Evolutionary conservation across 257 asterid genomes (phyloP), one percentile per base, ranked within the genome.

Genomic region (Euphrasia confusa): DNA sequence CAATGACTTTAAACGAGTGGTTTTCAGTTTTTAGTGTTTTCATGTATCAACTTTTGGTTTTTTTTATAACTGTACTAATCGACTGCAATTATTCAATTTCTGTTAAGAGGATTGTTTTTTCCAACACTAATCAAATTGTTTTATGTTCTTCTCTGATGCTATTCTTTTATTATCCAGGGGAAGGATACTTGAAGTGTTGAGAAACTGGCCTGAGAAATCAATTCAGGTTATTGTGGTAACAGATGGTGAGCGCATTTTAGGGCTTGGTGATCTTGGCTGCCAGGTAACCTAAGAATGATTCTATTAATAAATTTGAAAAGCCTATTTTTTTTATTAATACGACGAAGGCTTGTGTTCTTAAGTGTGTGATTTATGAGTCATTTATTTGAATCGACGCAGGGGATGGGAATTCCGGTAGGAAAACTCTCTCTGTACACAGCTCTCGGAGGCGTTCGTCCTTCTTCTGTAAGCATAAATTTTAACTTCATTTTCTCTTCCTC

Each of bases 351-450:
- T 42, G 50, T 49, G 47, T 5, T 24, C 21, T 0, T 10, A n/a
- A 17, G n/a, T 35, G 24, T 7, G 50, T n/a, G 50, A 54, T 26
- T 10, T 52, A 52, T 18, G 52, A 59, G 60, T 27, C 18, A 37
- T 54, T 9, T 37, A 7, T 67, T 42, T 18, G 55, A 67, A 62
- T 3, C 71, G 33, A 62, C 71, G 74, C 82, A 90, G 97, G 97
- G 97, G 30, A 87, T 90, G 97, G 97, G 97, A 50, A 90, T 90
- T 72, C 97, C 97, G 2, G 97, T 90, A 9, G 97, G 97, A 71
- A 90, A 90, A 74, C 96, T 90, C 42, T 80, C 97, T 63, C 89
- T 90, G 0, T 90, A 87, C 78, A 90, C 94, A 26, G 97, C 97
- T 69, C 91, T 90, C 53, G 97, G 97, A 63, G 97, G 97, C 18